Percentiles rank a stretch among this genome's conserved stretches.
Evolutionary conservation across 129 eudicot species (phyloP).

Genomic region (Pittosporum tobira): DNA sequence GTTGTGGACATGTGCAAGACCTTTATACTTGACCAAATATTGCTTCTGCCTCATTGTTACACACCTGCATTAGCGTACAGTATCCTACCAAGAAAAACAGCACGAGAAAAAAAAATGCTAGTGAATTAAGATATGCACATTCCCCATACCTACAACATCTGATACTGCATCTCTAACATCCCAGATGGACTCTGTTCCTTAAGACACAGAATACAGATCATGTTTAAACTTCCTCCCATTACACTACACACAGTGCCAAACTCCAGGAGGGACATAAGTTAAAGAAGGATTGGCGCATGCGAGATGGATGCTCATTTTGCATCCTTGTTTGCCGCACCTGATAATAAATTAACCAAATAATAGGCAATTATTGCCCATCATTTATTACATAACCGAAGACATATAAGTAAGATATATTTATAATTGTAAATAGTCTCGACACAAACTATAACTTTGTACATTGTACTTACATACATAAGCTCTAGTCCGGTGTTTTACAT

Average conservation of each 20-base stretch:
- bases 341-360: neutral
- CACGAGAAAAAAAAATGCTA: too few species aligned
- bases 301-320: constrained; percentile 31
- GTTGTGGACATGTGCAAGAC: constrained; percentile 41
- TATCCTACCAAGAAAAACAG: constrained; percentile 6
- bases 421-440: too few species aligned
- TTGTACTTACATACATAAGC: too few species aligned
- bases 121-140: too few species aligned
- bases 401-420: too few species aligned
- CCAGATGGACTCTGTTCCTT: constrained; percentile 34
- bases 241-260: constrained; percentile 43
- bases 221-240: constrained; percentile 17
- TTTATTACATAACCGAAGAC: too few species aligned
- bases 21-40: constrained; percentile 38
- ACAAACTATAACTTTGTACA: too few species aligned
- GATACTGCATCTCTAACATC: constrained; percentile 17
- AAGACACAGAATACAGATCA: constrained; percentile 28
- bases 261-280: constrained; percentile 16
- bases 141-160: constrained; percentile 19
- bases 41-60: constrained; percentile 16
- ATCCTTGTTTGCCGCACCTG: constrained; percentile 33
- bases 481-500: too few species aligned
- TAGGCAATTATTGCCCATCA: too few species aligned
- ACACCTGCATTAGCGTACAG: constrained; percentile 1
- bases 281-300: constrained; percentile 26